Percentiles rank a stretch among this genome's conserved stretches.
Evolutionary conservation across 495 filamentous ascomycete species (phyloP).

Genomic region (Amniculicola lignicola): DNA sequence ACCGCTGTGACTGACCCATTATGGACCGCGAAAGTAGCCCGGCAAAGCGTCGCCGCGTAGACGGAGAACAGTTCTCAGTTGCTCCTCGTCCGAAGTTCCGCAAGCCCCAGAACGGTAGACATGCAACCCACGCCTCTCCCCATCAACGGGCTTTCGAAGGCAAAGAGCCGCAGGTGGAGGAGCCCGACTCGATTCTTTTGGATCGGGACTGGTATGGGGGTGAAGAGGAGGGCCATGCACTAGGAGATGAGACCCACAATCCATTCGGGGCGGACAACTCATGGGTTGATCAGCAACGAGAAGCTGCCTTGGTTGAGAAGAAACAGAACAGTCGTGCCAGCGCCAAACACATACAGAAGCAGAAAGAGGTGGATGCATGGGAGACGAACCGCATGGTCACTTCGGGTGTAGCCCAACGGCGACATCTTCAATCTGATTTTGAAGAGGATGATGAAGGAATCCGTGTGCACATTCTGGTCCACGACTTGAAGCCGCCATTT

Average conservation of each 20-base stretch:
- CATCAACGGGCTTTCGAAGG: constrained; percentile 38
- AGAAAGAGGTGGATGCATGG: constrained; percentile 95
- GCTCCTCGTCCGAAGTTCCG: constrained; percentile 49
- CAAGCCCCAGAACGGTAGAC: neutral
- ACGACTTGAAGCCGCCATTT: constrained; percentile 93
- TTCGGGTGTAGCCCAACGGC: constrained; percentile 87
- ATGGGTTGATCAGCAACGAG: constrained; percentile 69
- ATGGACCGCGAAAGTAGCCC: constrained; percentile 48
- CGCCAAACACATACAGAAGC: constrained; percentile 72
- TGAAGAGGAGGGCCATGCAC: constrained; percentile 72
- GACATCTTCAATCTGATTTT: constrained; percentile 75
- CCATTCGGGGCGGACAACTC: constrained; percentile 64
- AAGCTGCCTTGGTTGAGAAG: constrained; percentile 68
- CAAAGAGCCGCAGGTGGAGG: constrained; percentile 47
- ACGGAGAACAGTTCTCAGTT: constrained; percentile 53
- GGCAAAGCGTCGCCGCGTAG: constrained; percentile 62
- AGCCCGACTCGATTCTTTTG: constrained; percentile 60
- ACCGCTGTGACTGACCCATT: too few relatives aligned
- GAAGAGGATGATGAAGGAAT: constrained; percentile 89
- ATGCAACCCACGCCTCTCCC: constrained; percentile 20
- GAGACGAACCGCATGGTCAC: constrained; percentile 98
- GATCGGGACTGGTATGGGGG: constrained; percentile 85
- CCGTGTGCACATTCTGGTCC: constrained; percentile 85
- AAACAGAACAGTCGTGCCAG: constrained; percentile 67
- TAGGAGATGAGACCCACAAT: constrained; percentile 73